These are phyloP conservation scores for Pinus tabuliformis DNA, from an alignment of 75 land plant species.

Conservation along the genomic window DNA sequence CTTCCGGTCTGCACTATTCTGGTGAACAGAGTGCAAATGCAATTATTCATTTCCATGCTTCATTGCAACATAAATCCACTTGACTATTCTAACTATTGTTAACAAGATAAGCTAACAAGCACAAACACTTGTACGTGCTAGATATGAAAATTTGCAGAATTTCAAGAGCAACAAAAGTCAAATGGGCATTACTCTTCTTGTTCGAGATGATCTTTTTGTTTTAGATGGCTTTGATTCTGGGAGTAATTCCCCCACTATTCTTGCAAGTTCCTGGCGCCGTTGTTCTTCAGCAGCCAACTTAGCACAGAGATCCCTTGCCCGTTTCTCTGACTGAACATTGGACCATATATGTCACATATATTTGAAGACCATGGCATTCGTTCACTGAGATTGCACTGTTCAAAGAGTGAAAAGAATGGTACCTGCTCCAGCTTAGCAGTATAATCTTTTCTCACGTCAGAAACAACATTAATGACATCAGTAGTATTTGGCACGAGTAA, in stretches of 20 bases:
- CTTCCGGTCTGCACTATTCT: constrained; percentile 63
- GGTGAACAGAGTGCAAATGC: constrained; percentile 14
- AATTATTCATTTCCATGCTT: background rate
- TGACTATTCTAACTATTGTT: background rate
- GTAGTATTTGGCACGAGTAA: constrained; percentile 1
- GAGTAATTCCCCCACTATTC: constrained; percentile 60
- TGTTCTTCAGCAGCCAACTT: constrained; percentile 71
- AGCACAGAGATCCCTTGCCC: constrained; percentile 65
- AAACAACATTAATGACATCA: constrained; percentile 25
- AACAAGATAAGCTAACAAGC: background rate
- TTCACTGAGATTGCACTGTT: background rate
- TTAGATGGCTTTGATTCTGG: constrained; percentile 23
- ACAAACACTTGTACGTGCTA: background rate
- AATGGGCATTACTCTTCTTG: constrained; percentile 38
- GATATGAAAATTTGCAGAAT: too few species aligned
- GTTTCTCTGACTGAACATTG: constrained; percentile 63
- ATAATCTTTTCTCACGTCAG: constrained; percentile 28
- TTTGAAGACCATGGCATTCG: background rate
- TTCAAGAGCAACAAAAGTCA: background rate
- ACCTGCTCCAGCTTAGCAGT: constrained; percentile 51
- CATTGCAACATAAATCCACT: background rate
- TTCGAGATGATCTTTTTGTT: constrained; percentile 18
- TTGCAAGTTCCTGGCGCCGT: constrained; percentile 55
- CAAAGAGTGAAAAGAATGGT: background rate
- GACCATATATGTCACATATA: background rate